These are phyloP conservation scores for Amanita polypyramis DNA, from an alignment of 768 basidiomycete genomes.

Conservation along the genomic window DNA sequence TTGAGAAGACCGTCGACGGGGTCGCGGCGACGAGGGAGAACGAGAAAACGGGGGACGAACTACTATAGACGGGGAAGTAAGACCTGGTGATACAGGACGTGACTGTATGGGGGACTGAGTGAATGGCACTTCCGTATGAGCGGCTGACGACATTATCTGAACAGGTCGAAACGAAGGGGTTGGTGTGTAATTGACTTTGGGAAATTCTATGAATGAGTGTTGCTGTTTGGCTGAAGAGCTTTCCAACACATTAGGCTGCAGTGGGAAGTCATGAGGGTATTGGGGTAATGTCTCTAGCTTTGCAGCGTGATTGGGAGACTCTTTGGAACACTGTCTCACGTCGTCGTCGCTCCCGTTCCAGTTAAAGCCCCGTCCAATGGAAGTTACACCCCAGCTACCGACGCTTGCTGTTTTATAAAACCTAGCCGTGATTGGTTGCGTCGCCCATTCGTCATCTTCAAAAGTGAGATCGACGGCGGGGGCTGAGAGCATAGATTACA, in stretches of 20 bases:
- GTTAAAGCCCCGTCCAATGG: conserved; percentile 73
- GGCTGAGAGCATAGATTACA: conserved; percentile 45
- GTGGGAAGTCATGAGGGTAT: conserved; percentile 13
- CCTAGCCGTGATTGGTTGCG: conserved; percentile 33
- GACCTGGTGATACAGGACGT: conserved; percentile 22
- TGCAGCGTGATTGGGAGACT: conserved; percentile 9
- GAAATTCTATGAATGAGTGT: conserved; percentile 23
- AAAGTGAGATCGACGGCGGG: conserved; percentile 50
- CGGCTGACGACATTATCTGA: conserved; percentile 17
- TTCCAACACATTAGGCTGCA: conserved; percentile 11
- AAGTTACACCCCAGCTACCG: conserved; percentile 80
- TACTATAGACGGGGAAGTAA: conserved; percentile 10
- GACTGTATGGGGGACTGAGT: conserved; percentile 23
- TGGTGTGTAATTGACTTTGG: conserved; percentile 17
- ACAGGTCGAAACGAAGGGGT: conserved; percentile 16
- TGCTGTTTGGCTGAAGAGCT: conserved; percentile 26
- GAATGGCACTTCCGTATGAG: conserved; percentile 15
- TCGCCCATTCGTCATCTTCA: conserved; percentile 64
- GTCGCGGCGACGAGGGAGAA: conserved; percentile 50
- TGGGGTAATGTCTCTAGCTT: conserved; percentile 12
- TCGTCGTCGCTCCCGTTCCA: conserved; percentile 43
- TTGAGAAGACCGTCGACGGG: conserved; percentile 72
- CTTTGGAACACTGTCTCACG: conserved; percentile 10
- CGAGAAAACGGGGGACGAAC: conserved; percentile 22
- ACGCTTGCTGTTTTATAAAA: conserved; percentile 58